Conservation (phyloP, 768 basidiomycete species). For the Boletus bicolor region DNA sequence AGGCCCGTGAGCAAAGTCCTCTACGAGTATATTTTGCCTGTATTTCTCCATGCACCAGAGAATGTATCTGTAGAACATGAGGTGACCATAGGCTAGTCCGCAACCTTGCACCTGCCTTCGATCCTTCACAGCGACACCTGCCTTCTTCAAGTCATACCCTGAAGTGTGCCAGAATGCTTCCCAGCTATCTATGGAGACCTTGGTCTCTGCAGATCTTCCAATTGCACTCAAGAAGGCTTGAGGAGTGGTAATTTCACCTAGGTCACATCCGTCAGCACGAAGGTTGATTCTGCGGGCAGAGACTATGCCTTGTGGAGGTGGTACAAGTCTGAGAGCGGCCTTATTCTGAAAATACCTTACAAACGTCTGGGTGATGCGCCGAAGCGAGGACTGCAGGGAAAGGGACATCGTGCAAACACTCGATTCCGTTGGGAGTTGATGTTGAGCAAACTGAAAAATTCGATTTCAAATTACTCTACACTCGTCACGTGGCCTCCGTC, state of each 20-base stretch:
- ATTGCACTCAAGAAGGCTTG: conserved; percentile 70
- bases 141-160: conserved; percentile 56
- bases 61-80: conserved; percentile 56
- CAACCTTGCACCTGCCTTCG: conserved; percentile 50
- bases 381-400: conserved; percentile 17
- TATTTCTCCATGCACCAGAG: conserved; percentile 86
- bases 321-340: conserved; percentile 18
- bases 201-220: conserved; percentile 64
- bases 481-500: conserved; percentile 19
- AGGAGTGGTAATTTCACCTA: conserved; percentile 55
- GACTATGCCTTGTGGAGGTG: conserved; percentile 22
- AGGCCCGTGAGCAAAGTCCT: conserved; percentile 61
- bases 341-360: conserved; percentile 34
- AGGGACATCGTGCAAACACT: conserved; percentile 20
- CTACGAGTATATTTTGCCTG: conserved; percentile 51
- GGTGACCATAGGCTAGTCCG: background rate
- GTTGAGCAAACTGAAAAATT: background rate
- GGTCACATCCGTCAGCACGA: conserved; percentile 6
- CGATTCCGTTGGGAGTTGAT: background rate
- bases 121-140: conserved; percentile 64
- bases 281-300: background rate
- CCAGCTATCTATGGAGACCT: conserved; percentile 66
- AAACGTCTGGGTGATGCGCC: conserved; percentile 17
- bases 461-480: background rate
- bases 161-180: conserved; percentile 65